Conservation (phyloP, 768 basidiomycete genomes). For the Auricularia cornea region DNA sequence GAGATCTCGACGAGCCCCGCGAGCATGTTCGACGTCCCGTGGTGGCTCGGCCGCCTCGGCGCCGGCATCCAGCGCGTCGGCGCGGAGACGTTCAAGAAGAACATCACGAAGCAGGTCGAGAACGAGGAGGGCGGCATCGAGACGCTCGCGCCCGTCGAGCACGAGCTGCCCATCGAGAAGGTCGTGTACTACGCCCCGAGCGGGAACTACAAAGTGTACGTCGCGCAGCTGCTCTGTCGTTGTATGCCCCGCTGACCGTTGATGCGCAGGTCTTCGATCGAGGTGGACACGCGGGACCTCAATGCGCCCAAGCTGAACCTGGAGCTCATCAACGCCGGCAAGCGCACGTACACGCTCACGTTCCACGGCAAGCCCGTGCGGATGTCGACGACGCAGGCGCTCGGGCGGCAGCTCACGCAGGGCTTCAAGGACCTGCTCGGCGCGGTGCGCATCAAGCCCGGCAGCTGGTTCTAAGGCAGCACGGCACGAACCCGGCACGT, state of each 20-base stretch:
- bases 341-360: conserved; percentile 41
- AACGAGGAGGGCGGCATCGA: conserved; percentile 14
- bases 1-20: conserved; percentile 67
- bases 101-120: conserved; percentile 27
- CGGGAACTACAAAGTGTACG: conserved; percentile 63
- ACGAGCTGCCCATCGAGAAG: conserved; percentile 41
- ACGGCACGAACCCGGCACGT: neutral
- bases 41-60: neutral
- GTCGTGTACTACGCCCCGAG: conserved; percentile 51
- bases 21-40: conserved; percentile 61
- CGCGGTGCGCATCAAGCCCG: conserved; percentile 42
- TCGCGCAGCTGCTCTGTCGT: neutral
- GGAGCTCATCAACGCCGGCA: conserved; percentile 54
- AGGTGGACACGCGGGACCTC: conserved; percentile 54
- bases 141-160: conserved; percentile 14
- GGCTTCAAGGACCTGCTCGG: conserved; percentile 48
- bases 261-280: conserved; percentile 49
- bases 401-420: conserved; percentile 39
- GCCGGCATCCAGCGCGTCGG: conserved; percentile 1
- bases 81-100: conserved; percentile 20
- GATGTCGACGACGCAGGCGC: conserved; percentile 31
- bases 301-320: conserved; percentile 44
- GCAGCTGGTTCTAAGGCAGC: conserved; percentile 43
- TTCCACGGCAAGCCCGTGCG: conserved; percentile 42
- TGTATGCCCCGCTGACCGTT: neutral